These are phyloP conservation scores for Triticum monococcum DNA, from an alignment of 176 grass and related monocot genomes.

Conservation along the genomic window DNA sequence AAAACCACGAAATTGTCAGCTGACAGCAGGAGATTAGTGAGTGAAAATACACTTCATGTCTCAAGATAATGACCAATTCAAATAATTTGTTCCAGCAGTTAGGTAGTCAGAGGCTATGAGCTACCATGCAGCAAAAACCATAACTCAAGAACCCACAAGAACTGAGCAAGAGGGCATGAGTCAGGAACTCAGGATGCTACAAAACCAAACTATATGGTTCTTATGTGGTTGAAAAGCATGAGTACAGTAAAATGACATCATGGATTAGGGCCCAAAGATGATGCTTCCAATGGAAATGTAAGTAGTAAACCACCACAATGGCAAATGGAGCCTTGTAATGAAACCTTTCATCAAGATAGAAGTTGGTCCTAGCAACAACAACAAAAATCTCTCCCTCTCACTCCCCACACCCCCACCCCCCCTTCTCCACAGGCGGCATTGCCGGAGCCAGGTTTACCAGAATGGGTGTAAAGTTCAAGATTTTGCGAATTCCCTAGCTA, in stretches of 20 bases:
- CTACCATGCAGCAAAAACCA: not conserved
- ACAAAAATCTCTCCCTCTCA: not conserved
- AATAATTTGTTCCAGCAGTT: not conserved
- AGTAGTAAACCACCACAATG: not conserved
- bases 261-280: not conserved
- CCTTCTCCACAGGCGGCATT: too few species aligned
- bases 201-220: not conserved
- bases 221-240: not conserved
- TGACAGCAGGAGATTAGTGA: not conserved
- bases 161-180: not conserved
- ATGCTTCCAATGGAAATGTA: not conserved
- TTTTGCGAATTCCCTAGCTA: too few species aligned
- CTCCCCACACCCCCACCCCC: too few species aligned
- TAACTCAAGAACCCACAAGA: not conserved
- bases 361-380: not conserved
- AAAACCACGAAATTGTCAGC: constrained; percentile 21
- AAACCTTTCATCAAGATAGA: too few species aligned
- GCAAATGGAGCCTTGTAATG: not conserved
- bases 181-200: not conserved
- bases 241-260: not conserved
- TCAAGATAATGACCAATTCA: not conserved
- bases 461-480: too few species aligned
- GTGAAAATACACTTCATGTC: not conserved
- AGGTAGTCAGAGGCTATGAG: not conserved
- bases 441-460: too few species aligned